phyloP scores from a whole-genome alignment of 208 protist species.

The Acanthamoeba castellanii region DNA sequence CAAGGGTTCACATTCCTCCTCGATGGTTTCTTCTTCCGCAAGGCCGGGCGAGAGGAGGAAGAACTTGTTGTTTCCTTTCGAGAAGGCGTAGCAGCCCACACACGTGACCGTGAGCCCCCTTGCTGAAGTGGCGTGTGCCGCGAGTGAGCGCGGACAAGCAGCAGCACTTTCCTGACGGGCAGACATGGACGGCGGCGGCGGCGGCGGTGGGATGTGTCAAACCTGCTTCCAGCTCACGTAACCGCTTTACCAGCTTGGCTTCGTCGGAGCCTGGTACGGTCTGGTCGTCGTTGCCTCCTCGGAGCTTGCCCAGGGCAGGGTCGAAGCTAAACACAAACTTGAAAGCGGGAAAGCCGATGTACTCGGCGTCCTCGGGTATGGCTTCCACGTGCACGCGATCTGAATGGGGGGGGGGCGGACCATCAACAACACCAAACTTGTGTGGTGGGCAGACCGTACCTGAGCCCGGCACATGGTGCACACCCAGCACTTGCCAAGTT shows the following conservation, averaged over 20 bases:
- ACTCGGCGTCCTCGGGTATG: background rate
- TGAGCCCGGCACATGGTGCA: background rate
- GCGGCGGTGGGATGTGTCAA: background rate
- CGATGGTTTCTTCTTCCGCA: background rate
- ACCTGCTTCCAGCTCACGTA: background rate
- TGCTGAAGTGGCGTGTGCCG: too few species aligned
- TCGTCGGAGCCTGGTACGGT: background rate
- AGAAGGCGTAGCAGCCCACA: background rate
- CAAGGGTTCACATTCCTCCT: background rate
- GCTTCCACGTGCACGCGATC: background rate
- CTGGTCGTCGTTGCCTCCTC: background rate
- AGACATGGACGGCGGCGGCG: too few species aligned
- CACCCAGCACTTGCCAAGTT: slow-evolving; percentile 18
- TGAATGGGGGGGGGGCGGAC: background rate
- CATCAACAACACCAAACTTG: background rate
- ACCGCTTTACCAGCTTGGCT: background rate
- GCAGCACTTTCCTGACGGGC: background rate
- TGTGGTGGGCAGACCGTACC: background rate
- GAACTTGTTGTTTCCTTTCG: background rate
- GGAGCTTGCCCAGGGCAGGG: background rate
- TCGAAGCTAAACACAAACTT: slow-evolving; percentile 32
- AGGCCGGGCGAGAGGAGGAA: background rate
- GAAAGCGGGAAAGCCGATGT: slow-evolving; percentile 7
- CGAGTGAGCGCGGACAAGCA: background rate
- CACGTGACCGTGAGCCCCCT: background rate